These are phyloP conservation scores for Lecanosticta acicola DNA, from an alignment of 2,329 filamentous ascomycete genomes.

Conservation along the genomic window DNA sequence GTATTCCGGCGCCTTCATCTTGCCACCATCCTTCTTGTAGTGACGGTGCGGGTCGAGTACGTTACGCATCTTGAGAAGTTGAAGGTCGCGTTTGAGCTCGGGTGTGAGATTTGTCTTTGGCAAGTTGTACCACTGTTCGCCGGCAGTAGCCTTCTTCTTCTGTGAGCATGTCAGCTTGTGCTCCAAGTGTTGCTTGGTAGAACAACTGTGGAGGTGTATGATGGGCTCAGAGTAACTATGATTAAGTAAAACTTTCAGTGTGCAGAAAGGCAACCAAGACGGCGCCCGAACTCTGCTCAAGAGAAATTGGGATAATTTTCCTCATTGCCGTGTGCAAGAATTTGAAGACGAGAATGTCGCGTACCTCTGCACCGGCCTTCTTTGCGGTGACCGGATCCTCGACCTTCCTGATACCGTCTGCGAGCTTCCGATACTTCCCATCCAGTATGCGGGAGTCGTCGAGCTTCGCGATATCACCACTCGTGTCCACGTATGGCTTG, in stretches of 20 bases:
- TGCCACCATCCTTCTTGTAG: slow-evolving; percentile 79
- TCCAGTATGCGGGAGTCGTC: slow-evolving; percentile 49
- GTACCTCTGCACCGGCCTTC: slow-evolving; percentile 49
- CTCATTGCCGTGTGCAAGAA: slow-evolving; percentile 54
- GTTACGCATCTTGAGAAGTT: slow-evolving; percentile 81
- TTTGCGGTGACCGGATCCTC: slow-evolving; percentile 48
- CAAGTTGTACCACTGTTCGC: slow-evolving; percentile 79
- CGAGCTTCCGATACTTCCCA: slow-evolving; percentile 39
- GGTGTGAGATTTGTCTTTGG: slow-evolving; percentile 78
- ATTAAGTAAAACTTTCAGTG: slow-evolving; percentile 59
- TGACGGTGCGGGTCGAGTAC: slow-evolving; percentile 84
- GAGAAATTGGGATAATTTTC: slow-evolving; percentile 66
- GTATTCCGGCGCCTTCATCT: slow-evolving; percentile 68
- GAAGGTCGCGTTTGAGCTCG: slow-evolving; percentile 80
- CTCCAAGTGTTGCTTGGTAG: slow-evolving; percentile 4
- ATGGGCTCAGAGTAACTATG: slow-evolving; percentile 70
- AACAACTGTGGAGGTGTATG: slow-evolving; percentile 9
- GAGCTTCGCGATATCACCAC: slow-evolving; percentile 49
- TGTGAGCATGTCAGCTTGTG: slow-evolving; percentile 32
- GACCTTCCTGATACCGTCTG: slow-evolving; percentile 46
- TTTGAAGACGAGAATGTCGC: slow-evolving; percentile 28
- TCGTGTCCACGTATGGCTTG: slow-evolving; percentile 50
- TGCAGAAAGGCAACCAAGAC: slow-evolving; percentile 75
- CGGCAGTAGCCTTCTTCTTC: slow-evolving; percentile 63
- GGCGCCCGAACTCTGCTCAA: slow-evolving; percentile 71